Evolutionary conservation across 352 stramenopile genomes (phyloP).

Genomic region (Thalassiosira ordinaria): DNA sequence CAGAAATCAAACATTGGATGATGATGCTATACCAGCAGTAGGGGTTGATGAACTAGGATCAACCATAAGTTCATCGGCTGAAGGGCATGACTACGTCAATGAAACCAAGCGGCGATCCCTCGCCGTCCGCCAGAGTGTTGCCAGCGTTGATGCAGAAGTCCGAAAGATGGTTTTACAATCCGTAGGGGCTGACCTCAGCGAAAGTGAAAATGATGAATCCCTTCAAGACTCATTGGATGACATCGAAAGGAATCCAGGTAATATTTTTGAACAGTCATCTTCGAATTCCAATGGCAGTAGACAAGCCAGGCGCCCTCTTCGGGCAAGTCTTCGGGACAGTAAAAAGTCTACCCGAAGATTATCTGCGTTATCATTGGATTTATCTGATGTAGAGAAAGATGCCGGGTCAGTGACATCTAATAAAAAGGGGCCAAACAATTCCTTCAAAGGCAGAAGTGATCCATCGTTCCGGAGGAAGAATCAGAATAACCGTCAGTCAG

Average conservation of each 20-base stretch:
- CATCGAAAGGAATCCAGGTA: background rate
- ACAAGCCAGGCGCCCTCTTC: too few species aligned
- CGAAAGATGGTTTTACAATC: background rate
- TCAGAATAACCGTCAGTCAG: too few species aligned
- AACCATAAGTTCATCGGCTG: background rate
- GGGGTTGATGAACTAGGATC: background rate
- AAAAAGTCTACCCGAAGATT: background rate
- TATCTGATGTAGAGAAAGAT: constrained; percentile 5
- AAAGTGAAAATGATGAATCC: background rate
- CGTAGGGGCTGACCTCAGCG: background rate
- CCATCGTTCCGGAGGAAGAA: background rate
- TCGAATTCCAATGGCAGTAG: background rate
- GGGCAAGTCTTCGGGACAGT: too few species aligned
- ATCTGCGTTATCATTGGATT: background rate
- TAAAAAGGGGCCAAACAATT: background rate
- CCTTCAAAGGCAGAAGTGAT: background rate
- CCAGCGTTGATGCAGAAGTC: background rate
- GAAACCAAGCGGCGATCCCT: background rate
- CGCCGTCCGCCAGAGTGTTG: background rate
- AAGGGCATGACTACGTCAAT: background rate
- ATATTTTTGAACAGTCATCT: background rate
- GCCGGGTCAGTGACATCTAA: background rate
- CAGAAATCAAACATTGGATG: background rate
- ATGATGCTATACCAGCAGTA: background rate
- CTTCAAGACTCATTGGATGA: constrained; percentile 1